These are phyloP conservation scores for Neocucurbitaria cava DNA, from an alignment of 2,329 filamentous ascomycete species.

Conservation along the genomic window DNA sequence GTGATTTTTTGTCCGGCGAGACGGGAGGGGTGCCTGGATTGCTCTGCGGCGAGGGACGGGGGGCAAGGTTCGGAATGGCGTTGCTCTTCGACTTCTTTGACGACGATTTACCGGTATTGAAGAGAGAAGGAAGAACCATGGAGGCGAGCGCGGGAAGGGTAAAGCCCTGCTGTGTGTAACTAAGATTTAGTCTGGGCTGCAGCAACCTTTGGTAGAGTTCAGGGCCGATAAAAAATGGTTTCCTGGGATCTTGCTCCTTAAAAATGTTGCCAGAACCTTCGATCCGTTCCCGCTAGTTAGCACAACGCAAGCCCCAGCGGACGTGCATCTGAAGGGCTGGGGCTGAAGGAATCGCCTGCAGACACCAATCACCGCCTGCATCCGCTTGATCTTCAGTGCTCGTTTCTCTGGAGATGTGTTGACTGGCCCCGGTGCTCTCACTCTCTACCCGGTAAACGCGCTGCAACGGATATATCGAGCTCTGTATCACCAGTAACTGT, in stretches of 20 bases:
- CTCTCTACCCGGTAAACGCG: not conserved
- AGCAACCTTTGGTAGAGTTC: conserved; percentile 38
- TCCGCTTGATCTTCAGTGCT: not conserved
- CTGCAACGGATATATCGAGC: not conserved
- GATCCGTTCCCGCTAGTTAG: conserved; percentile 27
- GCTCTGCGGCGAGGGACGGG: conserved; percentile 28
- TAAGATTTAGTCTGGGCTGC: conserved; percentile 37
- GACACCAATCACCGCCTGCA: conserved; percentile 17
- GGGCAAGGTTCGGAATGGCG: conserved; percentile 31
- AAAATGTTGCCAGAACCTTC: conserved; percentile 45
- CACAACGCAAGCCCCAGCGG: conserved; percentile 26
- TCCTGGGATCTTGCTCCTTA: conserved; percentile 22
- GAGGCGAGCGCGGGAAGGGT: conserved; percentile 29
- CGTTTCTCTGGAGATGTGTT: not conserved
- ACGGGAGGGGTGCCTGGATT: conserved; percentile 42
- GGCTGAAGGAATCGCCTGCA: conserved; percentile 12
- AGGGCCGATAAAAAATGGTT: conserved; percentile 36
- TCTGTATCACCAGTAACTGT: not conserved
- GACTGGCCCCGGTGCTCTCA: not conserved
- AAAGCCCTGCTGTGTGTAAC: conserved; percentile 36
- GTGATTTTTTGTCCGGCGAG: conserved; percentile 49
- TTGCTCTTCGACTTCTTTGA: conserved; percentile 46
- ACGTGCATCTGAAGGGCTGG: conserved; percentile 32
- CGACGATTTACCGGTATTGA: conserved; percentile 36
- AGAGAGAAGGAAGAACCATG: conserved; percentile 49